Evolutionary conservation across 208 protist species (phyloP), one percentile per base, ranked within the genome.

Genomic region (Eutreptiella sp.): DNA sequence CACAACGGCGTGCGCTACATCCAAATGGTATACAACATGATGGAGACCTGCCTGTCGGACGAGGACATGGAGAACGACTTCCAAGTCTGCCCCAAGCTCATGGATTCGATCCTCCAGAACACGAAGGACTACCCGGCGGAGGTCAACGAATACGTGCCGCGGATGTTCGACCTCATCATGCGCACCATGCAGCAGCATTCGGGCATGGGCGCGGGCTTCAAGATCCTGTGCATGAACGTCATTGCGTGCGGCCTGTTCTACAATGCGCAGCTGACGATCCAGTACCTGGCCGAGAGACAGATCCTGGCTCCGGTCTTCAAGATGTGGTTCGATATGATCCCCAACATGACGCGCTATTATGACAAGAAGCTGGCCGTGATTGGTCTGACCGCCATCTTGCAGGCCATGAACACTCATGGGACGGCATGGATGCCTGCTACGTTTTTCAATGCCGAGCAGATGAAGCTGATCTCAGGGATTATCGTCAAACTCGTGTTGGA

Each of bases 21-120:
- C n/a, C 76, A 88, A 68, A 54, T 88, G 9, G 79, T 87, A 39
- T 68, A 76, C 5, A 57, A 27, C 36, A 87, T 89, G 79, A 76
- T 70, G 31, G 79, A 80, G 48, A 45, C 61, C 7, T n/a, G n/a
- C n/a, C n/a, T n/a, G n/a, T n/a, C n/a, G n/a, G 34, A 24, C 3
- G 68, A 53, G 19, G 47, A 68, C 14, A 65, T 53, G 1, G 58
- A 85, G 27, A 59, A 75, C 3, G 52, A 79, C 46, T 66, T 72
- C 21, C 79, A 89, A 55, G 63, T 84, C 41, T 69, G 72, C 19
- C 63, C 74, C 24, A 82, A 84, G 58, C 34, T 89, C 27, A 80
- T 73, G 39, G 83, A 86, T 28, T 67, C 73, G 0, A 36, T 89
- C 1, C 46, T 85, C 54, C 83, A 87, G 53, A 84, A 74, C 60